These are phyloP conservation scores for Laguncularia racemosa DNA, from an alignment of 345 rosid species.

Conservation along the genomic window DNA sequence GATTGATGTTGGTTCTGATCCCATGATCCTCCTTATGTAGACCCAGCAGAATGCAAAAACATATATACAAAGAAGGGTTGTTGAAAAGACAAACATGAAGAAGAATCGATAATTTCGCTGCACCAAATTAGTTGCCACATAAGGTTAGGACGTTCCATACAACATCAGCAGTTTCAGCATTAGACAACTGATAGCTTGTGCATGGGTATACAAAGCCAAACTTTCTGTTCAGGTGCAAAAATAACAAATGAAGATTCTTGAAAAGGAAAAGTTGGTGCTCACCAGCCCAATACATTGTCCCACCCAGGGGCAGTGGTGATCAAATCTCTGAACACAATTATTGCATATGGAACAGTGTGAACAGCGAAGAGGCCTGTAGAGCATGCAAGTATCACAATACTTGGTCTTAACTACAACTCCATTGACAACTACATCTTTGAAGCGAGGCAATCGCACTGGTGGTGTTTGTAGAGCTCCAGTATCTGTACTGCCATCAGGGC, in stretches of 20 bases:
- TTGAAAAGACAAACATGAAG: constrained; percentile 87
- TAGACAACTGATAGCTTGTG: too few species aligned
- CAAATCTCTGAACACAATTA: constrained; percentile 92
- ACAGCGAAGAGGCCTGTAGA: constrained; percentile 94
- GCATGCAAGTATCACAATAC: constrained; percentile 99
- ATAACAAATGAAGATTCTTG: background rate
- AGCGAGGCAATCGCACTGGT: constrained; percentile 73
- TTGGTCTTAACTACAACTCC: constrained; percentile 72
- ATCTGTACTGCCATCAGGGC: constrained; percentile 49
- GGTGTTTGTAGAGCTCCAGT: constrained; percentile 69
- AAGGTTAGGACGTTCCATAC: background rate
- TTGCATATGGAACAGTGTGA: constrained; percentile 99
- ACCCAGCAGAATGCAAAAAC: constrained; percentile 97
- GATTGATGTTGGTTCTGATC: constrained; percentile 44
- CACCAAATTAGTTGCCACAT: constrained; percentile 18
- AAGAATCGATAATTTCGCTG: constrained; percentile 98
- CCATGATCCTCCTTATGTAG: constrained; percentile 71
- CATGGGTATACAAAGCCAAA: too few species aligned
- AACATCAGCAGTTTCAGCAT: background rate
- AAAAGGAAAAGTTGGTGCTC: constrained; percentile 15
- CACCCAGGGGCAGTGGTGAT: constrained; percentile 99
- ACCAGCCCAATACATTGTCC: constrained; percentile 98
- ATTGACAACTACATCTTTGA: constrained; percentile 77
- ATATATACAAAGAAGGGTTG: constrained; percentile 80
- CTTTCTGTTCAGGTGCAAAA: too few species aligned